These are phyloP conservation scores for Glebionis coronaria DNA, from an alignment of 129 eudicot genomes.

Conservation along the genomic window DNA sequence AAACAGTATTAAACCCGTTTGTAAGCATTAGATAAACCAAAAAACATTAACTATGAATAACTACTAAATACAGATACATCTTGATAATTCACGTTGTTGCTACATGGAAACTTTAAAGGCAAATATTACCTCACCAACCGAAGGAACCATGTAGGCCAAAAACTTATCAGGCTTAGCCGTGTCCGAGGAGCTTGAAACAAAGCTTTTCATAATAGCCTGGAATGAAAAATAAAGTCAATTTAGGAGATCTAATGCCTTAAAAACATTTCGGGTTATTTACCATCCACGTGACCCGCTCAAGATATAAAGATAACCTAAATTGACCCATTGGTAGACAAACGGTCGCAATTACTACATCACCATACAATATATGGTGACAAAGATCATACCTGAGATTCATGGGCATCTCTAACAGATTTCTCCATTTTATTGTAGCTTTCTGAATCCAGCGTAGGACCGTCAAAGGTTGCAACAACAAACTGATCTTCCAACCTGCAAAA, in stretches of 20 bases:
- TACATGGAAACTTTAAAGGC: no score
- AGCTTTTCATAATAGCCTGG: slow-evolving; percentile 97
- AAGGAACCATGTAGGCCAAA: slow-evolving; percentile 90
- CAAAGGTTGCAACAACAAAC: slow-evolving; percentile 78
- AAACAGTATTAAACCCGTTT: slow-evolving; percentile 17
- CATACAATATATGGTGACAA: slow-evolving; percentile 1
- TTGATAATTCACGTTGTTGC: background rate
- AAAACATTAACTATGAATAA: background rate
- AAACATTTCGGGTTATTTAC: background rate
- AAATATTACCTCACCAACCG: slow-evolving; percentile 62
- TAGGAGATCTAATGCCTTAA: background rate
- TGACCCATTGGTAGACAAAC: background rate
- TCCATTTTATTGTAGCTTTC: slow-evolving; percentile 72
- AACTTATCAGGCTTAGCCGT: slow-evolving; percentile 62
- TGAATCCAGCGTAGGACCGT: slow-evolving; percentile 85
- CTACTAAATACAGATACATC: background rate
- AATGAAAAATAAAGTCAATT: slow-evolving; percentile 18
- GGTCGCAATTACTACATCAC: background rate
- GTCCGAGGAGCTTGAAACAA: slow-evolving; percentile 53
- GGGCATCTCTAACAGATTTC: slow-evolving; percentile 65
- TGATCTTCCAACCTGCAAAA: slow-evolving; percentile 63
- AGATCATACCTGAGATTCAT: slow-evolving; percentile 66
- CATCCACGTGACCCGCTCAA: background rate
- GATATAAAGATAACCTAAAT: background rate
- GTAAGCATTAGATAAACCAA: slow-evolving; percentile 11